Evolutionary conservation across 2,329 filamentous ascomycete species (phyloP), one percentile per base, ranked within the genome.

Genomic region (Claviceps quebecensis): DNA sequence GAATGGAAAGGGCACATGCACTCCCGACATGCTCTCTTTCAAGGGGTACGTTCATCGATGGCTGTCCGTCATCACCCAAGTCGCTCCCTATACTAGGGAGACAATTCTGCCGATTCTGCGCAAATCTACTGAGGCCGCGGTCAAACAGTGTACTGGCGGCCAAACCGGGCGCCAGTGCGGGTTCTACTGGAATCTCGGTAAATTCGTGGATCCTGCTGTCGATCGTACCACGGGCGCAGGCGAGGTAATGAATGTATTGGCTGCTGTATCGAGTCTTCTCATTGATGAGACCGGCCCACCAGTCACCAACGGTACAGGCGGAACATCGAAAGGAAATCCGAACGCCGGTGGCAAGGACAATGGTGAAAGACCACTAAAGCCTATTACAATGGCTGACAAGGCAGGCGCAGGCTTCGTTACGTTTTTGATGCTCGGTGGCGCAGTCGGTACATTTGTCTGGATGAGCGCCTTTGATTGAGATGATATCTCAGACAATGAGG

Each of bases 21-120:
- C 82, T 53, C 72, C 77, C 47, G 87, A 91, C 59, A 85, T 88
- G 72, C 66, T 78, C 54, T 78, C 79, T 1, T 89, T 84, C 75
- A 87, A 87, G 66, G 83, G 83, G 40, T 81, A 83, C 53, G 70
- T 86, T 17, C 74, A 80, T 57, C 76, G 81, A 41, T 86, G 82
- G 80, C 69, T 87, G 57, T 72, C 77, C 4, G 72, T 75, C 22
- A 72, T 77, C 1, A 75, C 78, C 2, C 73, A 83, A 56, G 52
- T 87, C n/a, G 81, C 79, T 0, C 83, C 84, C 0, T 74, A 73
- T 45, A 80, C 77, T 1, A 65, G 66, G 41, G 65, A 72, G 1
- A 67, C 61, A 16, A 80, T 88, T 56, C 66, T 77, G 52, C 74
- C 79, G 0, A 72, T 78, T 36, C 69, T 88, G 6, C 67, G 69